Base-by-base conservation (phyloP, 352 stramenopile species). In the Blastocystis hominis region DNA sequence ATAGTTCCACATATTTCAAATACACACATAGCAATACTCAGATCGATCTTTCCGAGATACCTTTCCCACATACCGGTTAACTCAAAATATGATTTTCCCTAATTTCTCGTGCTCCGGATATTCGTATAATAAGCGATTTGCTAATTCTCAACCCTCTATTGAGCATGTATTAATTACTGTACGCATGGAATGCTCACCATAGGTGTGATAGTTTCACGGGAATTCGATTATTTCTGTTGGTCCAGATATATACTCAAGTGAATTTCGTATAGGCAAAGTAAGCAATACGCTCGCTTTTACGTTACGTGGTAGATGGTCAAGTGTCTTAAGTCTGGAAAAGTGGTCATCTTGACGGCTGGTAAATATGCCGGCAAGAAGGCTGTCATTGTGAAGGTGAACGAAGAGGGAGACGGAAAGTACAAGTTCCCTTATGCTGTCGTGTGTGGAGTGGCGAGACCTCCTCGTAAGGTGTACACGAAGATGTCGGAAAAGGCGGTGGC, bases 291-390 rank as follows among this genome's bases (percentile, higher is more conserved):
- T 50, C 3, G 53, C 3, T 64, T 13, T 4, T 40, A 5, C 68
- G 10, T 46, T 66, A 50, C 13, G 44, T 15, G 30, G 46, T 84
- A 84, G 72, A 87, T 87, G 77, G 77, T 78, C 20, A 87, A 87
- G 77, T 87, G 62, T 77, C 46, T 87, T 66, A 87, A 88, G 70
- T 24, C 80, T 36, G 86, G 86, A 76, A 89, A 89, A 61, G 86
- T 89, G 13, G 86, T 89, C 56, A 54, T 89, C 56, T 38, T 89
- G 40, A 24, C 55, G 13, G 56, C 86, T 79, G 86, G 86, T 24
- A 78, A 77, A 42, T 88, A 88, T 69, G 86, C 86, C 38, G 86
- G 86, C 20, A 89, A 89, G 86, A 89, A 89, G 86, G 86, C 86
- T 47, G 78, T 89, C 61, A 88, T 89, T 66, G 86, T 89, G 62